These are phyloP conservation scores for Coelastrella sp. DNA, from an alignment of 139 green algal genomes.

Conservation along the genomic window DNA sequence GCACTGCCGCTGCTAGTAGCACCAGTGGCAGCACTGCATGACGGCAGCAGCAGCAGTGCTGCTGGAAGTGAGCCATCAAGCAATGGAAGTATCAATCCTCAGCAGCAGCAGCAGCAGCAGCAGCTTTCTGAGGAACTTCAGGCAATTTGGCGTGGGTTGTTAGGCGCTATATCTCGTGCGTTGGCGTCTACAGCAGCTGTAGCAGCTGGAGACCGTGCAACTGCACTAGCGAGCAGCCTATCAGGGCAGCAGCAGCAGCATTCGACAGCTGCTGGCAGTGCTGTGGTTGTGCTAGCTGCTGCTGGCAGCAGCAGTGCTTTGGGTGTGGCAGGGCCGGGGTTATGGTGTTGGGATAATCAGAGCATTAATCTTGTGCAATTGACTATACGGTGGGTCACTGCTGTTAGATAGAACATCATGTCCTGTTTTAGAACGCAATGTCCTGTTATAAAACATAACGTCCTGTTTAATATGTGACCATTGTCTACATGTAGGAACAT, in stretches of 20 bases:
- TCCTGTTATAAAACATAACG: too few relatives aligned
- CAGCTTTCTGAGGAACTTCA: background rate
- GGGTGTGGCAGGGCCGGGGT: background rate
- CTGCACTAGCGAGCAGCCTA: conserved; percentile 10
- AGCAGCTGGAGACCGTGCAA: conserved; percentile 14
- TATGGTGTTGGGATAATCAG: conserved; percentile 20
- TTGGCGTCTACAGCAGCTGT: conserved; percentile 31
- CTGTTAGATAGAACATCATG: too few relatives aligned
- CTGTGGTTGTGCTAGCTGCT: background rate
- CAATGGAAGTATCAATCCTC: background rate
- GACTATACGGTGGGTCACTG: conserved; percentile 30
- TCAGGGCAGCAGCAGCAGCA: too few relatives aligned
- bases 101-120: conserved; percentile 19
- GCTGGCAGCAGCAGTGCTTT: background rate
- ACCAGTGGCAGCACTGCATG: background rate
- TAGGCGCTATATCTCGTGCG: background rate
- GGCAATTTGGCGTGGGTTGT: conserved; percentile 33
- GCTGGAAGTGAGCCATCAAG: background rate
- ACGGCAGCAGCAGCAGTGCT: conserved; percentile 4
- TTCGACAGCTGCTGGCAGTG: background rate
- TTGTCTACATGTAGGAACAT: too few relatives aligned
- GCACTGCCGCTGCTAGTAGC: conserved; percentile 54
- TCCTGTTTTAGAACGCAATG: too few relatives aligned
- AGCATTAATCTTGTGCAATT: conserved; percentile 33
- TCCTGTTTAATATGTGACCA: too few relatives aligned